Conservation (phyloP, 495 filamentous ascomycete species). For the Penicillium goetzii region DNA sequence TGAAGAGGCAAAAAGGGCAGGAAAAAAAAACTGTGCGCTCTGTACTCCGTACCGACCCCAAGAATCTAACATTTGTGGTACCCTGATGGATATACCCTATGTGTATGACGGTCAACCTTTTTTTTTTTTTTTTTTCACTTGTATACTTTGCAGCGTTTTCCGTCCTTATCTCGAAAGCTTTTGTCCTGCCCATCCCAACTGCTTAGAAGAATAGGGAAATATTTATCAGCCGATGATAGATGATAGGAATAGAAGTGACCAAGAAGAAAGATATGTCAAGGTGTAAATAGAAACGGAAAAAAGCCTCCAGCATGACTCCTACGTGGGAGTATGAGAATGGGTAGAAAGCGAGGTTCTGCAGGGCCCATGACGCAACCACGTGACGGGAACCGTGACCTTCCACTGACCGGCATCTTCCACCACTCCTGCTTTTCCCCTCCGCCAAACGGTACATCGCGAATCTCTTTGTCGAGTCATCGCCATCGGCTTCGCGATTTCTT, state of each 20-base stretch:
- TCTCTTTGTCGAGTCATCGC: constrained; percentile 23
- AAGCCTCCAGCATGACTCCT: not conserved
- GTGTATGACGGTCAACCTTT: constrained; percentile 17
- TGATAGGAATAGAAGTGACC: not conserved
- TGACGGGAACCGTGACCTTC: constrained; percentile 40
- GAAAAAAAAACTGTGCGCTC: constrained; percentile 26
- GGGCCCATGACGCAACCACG: constrained; percentile 49
- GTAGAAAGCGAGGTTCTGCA: constrained; percentile 23
- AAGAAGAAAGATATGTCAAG: not conserved
- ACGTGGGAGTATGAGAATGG: not conserved
- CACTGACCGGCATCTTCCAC: constrained; percentile 31
- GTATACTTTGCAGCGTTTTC: not conserved
- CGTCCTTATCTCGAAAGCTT: not conserved
- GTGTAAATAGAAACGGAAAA: constrained; percentile 6
- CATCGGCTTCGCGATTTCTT: constrained; percentile 16
- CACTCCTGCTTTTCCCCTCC: constrained; percentile 36
- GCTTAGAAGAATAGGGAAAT: not conserved
- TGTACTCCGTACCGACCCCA: constrained; percentile 12
- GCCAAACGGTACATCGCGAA: constrained; percentile 30
- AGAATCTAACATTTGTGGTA: constrained; percentile 11
- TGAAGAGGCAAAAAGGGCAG: constrained; percentile 18
- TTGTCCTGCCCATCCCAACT: not conserved
- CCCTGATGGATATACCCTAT: constrained; percentile 12
- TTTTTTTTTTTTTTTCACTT: not conserved
- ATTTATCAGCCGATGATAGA: not conserved